Evolutionary conservation across 2,329 filamentous ascomycete genomes (phyloP), one percentile per base, ranked within the genome.

Genomic region (Apiospora malaysiana): DNA sequence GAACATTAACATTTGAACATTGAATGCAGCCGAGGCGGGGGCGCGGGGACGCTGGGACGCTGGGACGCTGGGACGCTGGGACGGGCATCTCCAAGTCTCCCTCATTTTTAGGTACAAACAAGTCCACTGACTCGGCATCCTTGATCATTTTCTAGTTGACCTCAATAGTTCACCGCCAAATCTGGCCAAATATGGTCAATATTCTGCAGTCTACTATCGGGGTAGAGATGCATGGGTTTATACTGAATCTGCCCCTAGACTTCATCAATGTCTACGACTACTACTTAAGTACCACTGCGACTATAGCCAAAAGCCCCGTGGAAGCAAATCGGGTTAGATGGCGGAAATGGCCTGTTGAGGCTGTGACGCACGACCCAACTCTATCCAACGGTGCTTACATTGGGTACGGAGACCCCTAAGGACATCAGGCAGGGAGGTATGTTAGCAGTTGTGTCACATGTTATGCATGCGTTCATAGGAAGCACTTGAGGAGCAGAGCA

Each of bases 281-380:
- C 40, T 42, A 42, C 40, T 42, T 9, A 2, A 42, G 40, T 32
- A 32, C 32, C 32, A 32, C 32, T 32, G 32, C 32, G 32, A 32
- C 3, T 16, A 37, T 37, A 37, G 16, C 27, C 3, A n/a, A 2
- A 59, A 59, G 51, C 51, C 32, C 23, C 56, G 16, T 63, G 21
- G 21, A 63, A 40, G 56, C 21, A 37, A 14, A 40, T 40, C 56
- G 32, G 56, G 40, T 63, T 40, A 40, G 32, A 63, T 63, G 32
- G 56, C 32, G 56, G 56, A 40, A 37, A 63, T 9, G 49, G 27
- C 21, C 40, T 37, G 32, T n/a, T 47, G 45, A 32, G 56, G 56
- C 56, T 40, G 56, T 18, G 56, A 40, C 32, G 56, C 56, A 63
- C n/a, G 56, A 63, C 37, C 56, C 27, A 63, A 63, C 56, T n/a